Conservation (phyloP, 352 stramenopile genomes). For the Globisporangium parvum region DNA sequence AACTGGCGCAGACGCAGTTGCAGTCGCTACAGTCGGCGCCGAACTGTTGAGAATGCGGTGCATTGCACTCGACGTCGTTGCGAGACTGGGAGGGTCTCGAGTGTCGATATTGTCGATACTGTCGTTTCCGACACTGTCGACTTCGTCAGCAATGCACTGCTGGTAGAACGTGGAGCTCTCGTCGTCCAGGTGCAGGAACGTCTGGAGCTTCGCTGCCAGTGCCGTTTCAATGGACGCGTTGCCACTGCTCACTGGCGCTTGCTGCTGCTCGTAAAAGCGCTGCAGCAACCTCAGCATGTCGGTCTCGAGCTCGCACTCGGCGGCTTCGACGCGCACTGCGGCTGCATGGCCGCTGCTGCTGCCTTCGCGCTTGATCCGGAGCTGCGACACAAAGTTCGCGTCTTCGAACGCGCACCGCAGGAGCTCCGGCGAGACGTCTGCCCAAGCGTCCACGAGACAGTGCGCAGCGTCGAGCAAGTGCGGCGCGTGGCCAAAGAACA, state of each 20-base stretch:
- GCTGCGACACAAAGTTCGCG: conserved; percentile 6
- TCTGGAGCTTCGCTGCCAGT: conserved; percentile 7
- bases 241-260: no score
- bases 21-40: no score
- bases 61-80: conserved; percentile 6
- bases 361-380: not conserved
- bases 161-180: conserved; percentile 8
- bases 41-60: conserved; percentile 7
- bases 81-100: not conserved
- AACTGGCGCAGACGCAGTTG: not conserved
- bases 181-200: conserved; percentile 12
- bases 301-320: conserved; percentile 7
- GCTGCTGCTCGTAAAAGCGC: not conserved
- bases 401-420: conserved; percentile 11
- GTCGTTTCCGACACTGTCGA: conserved; percentile 2
- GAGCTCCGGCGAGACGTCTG: conserved; percentile 8
- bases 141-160: conserved; percentile 12
- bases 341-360: not conserved
- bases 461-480: conserved; percentile 18
- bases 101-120: not conserved
- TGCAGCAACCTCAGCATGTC: conserved; percentile 7
- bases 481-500: conserved; percentile 17
- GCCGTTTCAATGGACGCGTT: no score
- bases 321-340: conserved; percentile 6
- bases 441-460: conserved; percentile 15